Conservation (phyloP, 1,284 basidiomycete species). For the Cryptococcus depauperatus region DNA sequence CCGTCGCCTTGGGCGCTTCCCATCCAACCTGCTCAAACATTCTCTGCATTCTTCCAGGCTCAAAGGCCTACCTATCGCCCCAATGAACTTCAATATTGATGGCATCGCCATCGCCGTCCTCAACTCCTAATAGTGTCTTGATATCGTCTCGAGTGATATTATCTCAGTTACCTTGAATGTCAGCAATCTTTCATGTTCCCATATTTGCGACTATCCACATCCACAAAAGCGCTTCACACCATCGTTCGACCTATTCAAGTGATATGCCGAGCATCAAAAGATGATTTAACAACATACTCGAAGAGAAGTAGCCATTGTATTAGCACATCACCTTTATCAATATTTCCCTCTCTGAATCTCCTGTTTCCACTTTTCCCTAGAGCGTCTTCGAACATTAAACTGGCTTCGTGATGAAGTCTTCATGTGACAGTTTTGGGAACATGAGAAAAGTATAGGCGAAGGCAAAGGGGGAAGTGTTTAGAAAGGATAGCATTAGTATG, state of each 20-base stretch:
- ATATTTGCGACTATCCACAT: conserved; percentile 37
- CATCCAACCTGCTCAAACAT: conserved; percentile 30
- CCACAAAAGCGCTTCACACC: conserved; percentile 43
- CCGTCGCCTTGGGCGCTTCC: conserved; percentile 32
- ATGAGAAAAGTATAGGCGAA: conserved; percentile 40
- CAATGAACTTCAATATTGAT: conserved; percentile 34
- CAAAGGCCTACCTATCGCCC: conserved; percentile 35
- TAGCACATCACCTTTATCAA: conserved; percentile 35
- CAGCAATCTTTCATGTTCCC: conserved; percentile 15
- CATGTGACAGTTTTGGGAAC: conserved; percentile 40
- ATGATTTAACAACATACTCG: conserved; percentile 27
- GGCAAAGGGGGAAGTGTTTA: conserved; percentile 33
- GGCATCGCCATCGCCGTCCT: conserved; percentile 23
- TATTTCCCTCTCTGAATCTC: conserved; percentile 32
- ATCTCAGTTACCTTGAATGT: conserved; percentile 22
- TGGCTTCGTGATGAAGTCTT: conserved; percentile 39
- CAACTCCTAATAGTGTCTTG: conserved; percentile 27
- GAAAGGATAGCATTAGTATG: conserved; percentile 41
- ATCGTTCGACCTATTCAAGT: conserved; percentile 33
- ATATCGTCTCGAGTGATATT: conserved; percentile 23
- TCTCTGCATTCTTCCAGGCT: conserved; percentile 22
- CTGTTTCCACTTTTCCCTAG: conserved; percentile 26
- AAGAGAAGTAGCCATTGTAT: conserved; percentile 38
- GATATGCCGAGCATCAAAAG: too few relatives aligned
- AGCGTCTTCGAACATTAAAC: conserved; percentile 38